Conservation (phyloP, 2,329 filamentous ascomycete genomes). For the Pyrenochaeta sp. region DNA sequence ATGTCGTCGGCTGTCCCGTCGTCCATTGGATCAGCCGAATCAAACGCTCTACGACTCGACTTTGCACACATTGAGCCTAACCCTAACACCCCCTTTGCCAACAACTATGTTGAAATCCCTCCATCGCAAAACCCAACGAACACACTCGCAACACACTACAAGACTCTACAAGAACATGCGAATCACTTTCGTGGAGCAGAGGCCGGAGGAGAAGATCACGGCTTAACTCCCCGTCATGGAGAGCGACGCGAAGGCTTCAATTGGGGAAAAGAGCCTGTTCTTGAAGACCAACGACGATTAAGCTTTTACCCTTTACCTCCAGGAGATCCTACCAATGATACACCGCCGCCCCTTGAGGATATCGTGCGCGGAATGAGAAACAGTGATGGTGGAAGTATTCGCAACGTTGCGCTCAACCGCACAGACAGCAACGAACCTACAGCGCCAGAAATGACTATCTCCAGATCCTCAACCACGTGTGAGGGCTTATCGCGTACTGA, state of each 20-base stretch:
- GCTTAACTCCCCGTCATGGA: conserved; percentile 21
- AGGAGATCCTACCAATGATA: conserved; percentile 7
- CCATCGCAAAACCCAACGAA: conserved; percentile 9
- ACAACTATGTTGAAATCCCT: conserved; percentile 2
- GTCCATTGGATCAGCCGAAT: conserved; percentile 10
- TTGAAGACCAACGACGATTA: conserved; percentile 11
- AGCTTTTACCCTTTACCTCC: conserved; percentile 22
- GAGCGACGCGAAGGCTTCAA: conserved; percentile 37
- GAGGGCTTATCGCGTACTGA: conserved; percentile 12
- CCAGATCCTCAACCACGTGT: conserved; percentile 5
- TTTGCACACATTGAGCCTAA: conserved; percentile 4
- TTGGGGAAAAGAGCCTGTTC: conserved; percentile 19
- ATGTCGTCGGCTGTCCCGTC: conserved; percentile 22
- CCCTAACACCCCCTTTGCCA: conserved; percentile 7
- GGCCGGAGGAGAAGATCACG: conserved; percentile 5
- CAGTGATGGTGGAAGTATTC: conserved; percentile 16
- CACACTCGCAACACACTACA: conserved; percentile 23
- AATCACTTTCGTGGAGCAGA: conserved; percentile 12
- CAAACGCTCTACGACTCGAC: conserved; percentile 6
- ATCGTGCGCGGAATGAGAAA: conserved; percentile 20
- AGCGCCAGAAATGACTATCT: neutral
- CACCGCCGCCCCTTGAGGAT: conserved; percentile 31
- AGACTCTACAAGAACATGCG: conserved; percentile 38
- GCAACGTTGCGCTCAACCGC: conserved; percentile 14
- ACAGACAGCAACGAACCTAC: conserved; percentile 19